Evolutionary conservation across 2,329 filamentous ascomycete genomes (phyloP).

Genomic region (Colletotrichum kahawae): DNA sequence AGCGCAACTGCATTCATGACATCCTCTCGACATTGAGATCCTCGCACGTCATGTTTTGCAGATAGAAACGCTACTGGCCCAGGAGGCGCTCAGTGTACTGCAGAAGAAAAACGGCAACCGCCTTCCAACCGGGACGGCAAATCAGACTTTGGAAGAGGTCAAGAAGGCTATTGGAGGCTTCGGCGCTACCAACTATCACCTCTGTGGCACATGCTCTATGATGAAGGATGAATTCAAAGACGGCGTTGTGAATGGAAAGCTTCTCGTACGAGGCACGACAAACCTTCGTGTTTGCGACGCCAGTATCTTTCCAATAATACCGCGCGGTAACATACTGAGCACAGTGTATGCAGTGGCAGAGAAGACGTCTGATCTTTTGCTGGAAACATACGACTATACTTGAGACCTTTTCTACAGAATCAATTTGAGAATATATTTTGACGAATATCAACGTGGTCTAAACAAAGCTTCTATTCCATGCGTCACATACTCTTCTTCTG

Average conservation of each 20-base stretch:
- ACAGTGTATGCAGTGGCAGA: neutral
- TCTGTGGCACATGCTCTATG: slow-evolving; percentile 14
- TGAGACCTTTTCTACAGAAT: neutral
- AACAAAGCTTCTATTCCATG: neutral
- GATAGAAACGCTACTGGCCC: neutral
- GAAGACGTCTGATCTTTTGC: neutral
- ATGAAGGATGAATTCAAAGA: slow-evolving; percentile 7
- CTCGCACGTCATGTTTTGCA: neutral
- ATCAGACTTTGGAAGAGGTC: neutral
- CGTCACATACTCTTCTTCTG: neutral
- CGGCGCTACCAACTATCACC: neutral
- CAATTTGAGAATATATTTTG: too few species aligned
- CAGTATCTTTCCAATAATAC: slow-evolving; percentile 22
- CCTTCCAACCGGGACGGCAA: neutral
- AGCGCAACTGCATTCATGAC: neutral
- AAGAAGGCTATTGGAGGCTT: neutral
- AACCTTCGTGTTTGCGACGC: slow-evolving; percentile 24
- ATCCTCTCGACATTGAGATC: neutral
- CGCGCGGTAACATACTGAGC: slow-evolving; percentile 17
- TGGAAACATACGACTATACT: neutral
- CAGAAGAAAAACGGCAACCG: neutral
- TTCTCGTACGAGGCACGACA: slow-evolving; percentile 14
- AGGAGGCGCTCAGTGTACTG: neutral
- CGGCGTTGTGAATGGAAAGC: slow-evolving; percentile 16
- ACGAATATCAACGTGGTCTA: too few species aligned